Evolutionary conservation across 352 stramenopile genomes (phyloP).

Genomic region (Pythium vanterpoolii): DNA sequence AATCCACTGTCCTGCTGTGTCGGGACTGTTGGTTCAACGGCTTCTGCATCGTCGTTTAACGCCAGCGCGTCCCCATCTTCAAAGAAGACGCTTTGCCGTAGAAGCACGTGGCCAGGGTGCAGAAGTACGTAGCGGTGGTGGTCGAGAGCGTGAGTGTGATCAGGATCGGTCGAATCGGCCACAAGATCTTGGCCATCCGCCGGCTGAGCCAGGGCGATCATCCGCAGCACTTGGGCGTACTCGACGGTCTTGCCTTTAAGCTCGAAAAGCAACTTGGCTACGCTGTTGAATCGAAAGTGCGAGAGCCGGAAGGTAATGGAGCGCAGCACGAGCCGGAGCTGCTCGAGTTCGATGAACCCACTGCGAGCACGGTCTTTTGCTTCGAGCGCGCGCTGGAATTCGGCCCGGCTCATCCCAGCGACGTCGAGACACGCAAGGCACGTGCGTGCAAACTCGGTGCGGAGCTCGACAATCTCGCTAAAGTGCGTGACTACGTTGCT

Average conservation of each 20-base stretch:
- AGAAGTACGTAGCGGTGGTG: too few species aligned
- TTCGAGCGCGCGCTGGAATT: slow-evolving; percentile 34
- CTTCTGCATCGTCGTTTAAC: too few species aligned
- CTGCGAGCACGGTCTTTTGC: slow-evolving; percentile 21
- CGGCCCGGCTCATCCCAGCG: slow-evolving; percentile 18
- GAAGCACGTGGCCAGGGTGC: slow-evolving; percentile 12
- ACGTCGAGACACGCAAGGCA: slow-evolving; percentile 29
- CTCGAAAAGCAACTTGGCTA: slow-evolving; percentile 50
- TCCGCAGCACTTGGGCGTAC: slow-evolving; percentile 41
- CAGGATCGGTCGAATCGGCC: background rate
- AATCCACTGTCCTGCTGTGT: too few species aligned
- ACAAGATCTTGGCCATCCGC: background rate
- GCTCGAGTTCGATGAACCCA: slow-evolving; percentile 41
- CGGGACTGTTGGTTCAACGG: too few species aligned
- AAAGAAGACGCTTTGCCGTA: slow-evolving; percentile 14
- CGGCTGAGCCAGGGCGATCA: slow-evolving; percentile 31
- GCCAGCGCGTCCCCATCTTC: background rate
- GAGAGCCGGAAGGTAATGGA: slow-evolving; percentile 44
- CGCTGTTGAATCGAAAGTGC: slow-evolving; percentile 58
- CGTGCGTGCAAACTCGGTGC: slow-evolving; percentile 42
- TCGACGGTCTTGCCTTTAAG: slow-evolving; percentile 37
- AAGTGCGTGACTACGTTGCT: slow-evolving; percentile 61
- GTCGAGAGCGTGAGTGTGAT: background rate
- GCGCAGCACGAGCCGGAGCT: slow-evolving; percentile 35
- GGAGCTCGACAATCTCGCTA: slow-evolving; percentile 50